Percentiles rank a stretch among this genome's conserved stretches.
Evolutionary conservation across 768 basidiomycete species (phyloP).

Genomic region (Tulasnella sp.): DNA sequence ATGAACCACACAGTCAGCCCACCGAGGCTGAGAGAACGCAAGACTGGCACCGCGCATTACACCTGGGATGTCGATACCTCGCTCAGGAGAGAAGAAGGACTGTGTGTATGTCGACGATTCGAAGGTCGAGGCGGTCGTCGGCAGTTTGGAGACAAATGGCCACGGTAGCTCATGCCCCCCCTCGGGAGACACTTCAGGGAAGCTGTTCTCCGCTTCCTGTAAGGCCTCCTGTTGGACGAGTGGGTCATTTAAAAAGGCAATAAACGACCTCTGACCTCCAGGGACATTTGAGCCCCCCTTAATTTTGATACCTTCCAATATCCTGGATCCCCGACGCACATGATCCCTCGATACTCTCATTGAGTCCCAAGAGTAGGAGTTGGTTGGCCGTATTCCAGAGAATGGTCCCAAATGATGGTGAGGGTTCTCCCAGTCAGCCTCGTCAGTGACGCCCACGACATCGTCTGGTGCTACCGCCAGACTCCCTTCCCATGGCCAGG

Average conservation of each 20-base stretch:
- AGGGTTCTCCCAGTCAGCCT: neutral
- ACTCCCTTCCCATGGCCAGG: neutral
- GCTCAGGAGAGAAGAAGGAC: neutral
- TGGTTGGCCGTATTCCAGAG: neutral
- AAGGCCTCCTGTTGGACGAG: neutral
- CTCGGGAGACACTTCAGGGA: neutral
- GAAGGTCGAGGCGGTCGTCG: neutral
- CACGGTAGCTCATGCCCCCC: neutral
- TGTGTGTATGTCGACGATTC: neutral
- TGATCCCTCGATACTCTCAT: neutral
- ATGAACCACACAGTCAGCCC: neutral
- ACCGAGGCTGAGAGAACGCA: neutral
- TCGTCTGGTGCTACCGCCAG: neutral
- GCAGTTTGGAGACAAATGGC: neutral
- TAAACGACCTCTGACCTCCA: neutral
- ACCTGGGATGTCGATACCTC: neutral
- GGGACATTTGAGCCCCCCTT: neutral
- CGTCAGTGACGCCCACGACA: neutral
- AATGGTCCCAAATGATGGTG: neutral
- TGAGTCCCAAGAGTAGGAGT: neutral
- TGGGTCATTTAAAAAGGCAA: neutral
- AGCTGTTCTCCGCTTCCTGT: neutral
- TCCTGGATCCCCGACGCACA: neutral
- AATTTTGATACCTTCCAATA: neutral
- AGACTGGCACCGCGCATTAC: neutral